Conservation (phyloP, 169 alveolate species). For the Plasmodium chabaudi region DNA sequence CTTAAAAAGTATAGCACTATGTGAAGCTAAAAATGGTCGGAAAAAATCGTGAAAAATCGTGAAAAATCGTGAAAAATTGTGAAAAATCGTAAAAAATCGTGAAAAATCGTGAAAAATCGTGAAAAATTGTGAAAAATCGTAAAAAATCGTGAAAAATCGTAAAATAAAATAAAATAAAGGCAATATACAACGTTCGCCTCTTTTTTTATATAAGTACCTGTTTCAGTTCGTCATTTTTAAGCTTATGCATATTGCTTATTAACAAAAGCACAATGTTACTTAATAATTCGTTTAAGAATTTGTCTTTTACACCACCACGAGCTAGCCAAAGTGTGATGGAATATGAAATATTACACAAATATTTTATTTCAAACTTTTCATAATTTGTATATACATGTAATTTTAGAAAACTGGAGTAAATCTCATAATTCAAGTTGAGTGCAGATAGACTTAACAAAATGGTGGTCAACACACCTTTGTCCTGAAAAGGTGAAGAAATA, state of each 20-base stretch:
- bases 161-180: neutral
- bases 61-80: too few relatives aligned
- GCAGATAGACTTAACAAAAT: conserved; percentile 46
- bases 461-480: conserved; percentile 65
- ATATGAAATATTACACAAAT: conserved; percentile 62
- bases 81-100: too few relatives aligned
- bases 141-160: too few relatives aligned
- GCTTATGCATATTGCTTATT: conserved; percentile 21
- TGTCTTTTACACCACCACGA: neutral
- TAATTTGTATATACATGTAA: conserved; percentile 38
- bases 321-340: conserved; percentile 46
- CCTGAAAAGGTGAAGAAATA: conserved; percentile 10
- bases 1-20: conserved; percentile 45
- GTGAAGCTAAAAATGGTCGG: conserved; percentile 39
- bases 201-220: conserved; percentile 22
- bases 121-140: too few relatives aligned
- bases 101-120: too few relatives aligned
- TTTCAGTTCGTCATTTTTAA: conserved; percentile 67
- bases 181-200: neutral
- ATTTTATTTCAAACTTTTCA: conserved; percentile 56
- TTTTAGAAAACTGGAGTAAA: conserved; percentile 10
- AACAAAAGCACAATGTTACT: conserved; percentile 5
- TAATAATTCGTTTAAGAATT: conserved; percentile 4
- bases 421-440: conserved; percentile 16
- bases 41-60: too few relatives aligned